Evolutionary conservation across 148 eudicot species (phyloP), one percentile per base, ranked within the genome.

Genomic region (Camellia lanceoleosa): DNA sequence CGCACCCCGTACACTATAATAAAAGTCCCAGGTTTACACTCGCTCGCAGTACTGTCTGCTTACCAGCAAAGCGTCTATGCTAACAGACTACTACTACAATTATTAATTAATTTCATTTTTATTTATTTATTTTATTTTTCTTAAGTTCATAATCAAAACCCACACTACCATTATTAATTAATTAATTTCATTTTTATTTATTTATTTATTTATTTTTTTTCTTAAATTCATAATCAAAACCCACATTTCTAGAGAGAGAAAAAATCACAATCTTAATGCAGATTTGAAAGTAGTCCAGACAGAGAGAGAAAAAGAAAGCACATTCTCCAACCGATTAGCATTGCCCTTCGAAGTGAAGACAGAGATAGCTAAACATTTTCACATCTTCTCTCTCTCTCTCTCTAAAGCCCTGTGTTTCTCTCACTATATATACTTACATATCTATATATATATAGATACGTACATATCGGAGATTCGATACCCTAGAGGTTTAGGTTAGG

Each of bases 1-100:
- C 46, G 70, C 70, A 67, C 70, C 44, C 68, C 52, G 52, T 49
- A 49, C 52, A 7, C 52, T 49, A 49, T 49, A 49, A 7, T 49
- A 49, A 49, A 49, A 4, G 7, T 7, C 52, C 6, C 52, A 49
- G 52, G 52, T 5, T 49, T 49, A 49, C 52, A 49, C 52, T 7
- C 70, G 5, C 76, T 23, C 75, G 4, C 63, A 55, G 47, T 38
- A 56, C 5, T 55, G 63, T 73, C 47, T 23, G 82, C 71, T 73
- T 73, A 80, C 73, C 82, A 80, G 78, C 82, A 74, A 80, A 64
- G 82, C 82, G n/a, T 75, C 78, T 73, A 67, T 62, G 52, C 83
- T 74, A 52, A 43, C 51, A 30, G 18, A 15, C 6, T 14, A 77
- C 14, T 47, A 30, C 38, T 30, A 30, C 38, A 30, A 30, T 30